Evolutionary conservation across 768 basidiomycete species (phyloP), one percentile per base, ranked within the genome.

Genomic region (Neoboletus magnificus): DNA sequence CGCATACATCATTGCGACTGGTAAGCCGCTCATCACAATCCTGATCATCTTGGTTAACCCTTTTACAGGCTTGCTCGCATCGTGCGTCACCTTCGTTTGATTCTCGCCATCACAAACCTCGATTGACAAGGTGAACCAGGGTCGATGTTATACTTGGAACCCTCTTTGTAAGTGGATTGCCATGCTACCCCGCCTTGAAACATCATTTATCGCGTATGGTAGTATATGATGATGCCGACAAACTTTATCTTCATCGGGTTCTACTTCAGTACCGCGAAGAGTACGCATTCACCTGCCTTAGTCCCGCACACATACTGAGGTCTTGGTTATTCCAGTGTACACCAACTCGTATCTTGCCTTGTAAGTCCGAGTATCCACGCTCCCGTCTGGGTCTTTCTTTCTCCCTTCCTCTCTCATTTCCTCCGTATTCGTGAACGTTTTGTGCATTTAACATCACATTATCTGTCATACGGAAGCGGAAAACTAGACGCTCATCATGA

Each of bases 181-280:
- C 22, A n/a, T 25, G 35, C 10, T 22, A 23, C n/a, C 8, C 36
- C 5, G 12, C n/a, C 11, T 12, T 22, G 33, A 8, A 20, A n/a
- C 15, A 7, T 51, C 29, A 6, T 25, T 56, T 15, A 52, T 44
- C 25, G 23, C 18, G 15, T 36, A 15, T 42, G 15, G 4, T 51
- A 73, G 57, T 82, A 80, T 52, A 67, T 70, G 41, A 65, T 68
- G 2, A 83, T 82, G 82, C 81, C 81, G 0, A 47, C 68, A 35
- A 84, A 78, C 55, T 76, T 82, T 60, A 70, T 83, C 50, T 82
- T 79, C 69, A 57, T 82, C 73, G 79, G 70, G 1, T 78, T 82
- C 57, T 81, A 81, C 58, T 70, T 83, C 33, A 70, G 77, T 12
- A 64, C 82, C 32, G 78, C 79, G 62, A 82, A 83, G 68, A 58